Base-by-base conservation (phyloP, 768 basidiomycete genomes). In the Agaricus sinodeliciosus region DNA sequence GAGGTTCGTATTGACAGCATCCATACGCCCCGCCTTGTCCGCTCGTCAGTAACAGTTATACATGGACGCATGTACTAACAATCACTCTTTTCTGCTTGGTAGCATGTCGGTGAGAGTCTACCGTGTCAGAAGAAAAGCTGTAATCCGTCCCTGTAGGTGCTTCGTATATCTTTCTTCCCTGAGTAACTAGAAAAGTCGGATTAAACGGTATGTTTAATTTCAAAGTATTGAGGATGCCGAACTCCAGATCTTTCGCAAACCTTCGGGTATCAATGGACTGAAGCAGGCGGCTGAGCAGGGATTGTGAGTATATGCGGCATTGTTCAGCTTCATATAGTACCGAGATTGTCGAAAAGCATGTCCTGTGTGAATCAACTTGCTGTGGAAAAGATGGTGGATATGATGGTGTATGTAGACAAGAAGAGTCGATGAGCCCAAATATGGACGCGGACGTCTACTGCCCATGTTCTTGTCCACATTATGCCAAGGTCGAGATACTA, bases 101-200 rank as follows among this genome's bases (percentile, higher is more conserved):
- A 13, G 37, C 37, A 3, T n/a, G 37, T 12, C 7, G 12, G 16
- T 39, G 8, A 39, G 37, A 12, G 12, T n/a, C 9, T 1, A 39
- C 67, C 69, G 18, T 62, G 59, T 36, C 72, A 75, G 47, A 74
- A 72, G 58, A 72, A 71, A n/a, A n/a, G n/a, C n/a, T n/a, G n/a
- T n/a, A n/a, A n/a, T n/a, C n/a, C n/a, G n/a, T n/a, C n/a, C 56
- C 60, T 71, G 9, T 63, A 56, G 5, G 70, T 35, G 13, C 13
- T 1, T 31, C 2, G 41, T 9, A 18, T 5, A 43, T 40, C n/a
- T 40, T 31, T 13, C 27, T 43, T 31, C 27, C 44, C 1, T 18
- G 37, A 4, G 27, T 26, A 5, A 45, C 51, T 46, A 25, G 39
- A 16, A 9, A 31, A 9, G 15, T 31, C 15, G 26, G 6, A 9